Conservation (phyloP, 148 eudicot species). For the Camellia sinensis region DNA sequence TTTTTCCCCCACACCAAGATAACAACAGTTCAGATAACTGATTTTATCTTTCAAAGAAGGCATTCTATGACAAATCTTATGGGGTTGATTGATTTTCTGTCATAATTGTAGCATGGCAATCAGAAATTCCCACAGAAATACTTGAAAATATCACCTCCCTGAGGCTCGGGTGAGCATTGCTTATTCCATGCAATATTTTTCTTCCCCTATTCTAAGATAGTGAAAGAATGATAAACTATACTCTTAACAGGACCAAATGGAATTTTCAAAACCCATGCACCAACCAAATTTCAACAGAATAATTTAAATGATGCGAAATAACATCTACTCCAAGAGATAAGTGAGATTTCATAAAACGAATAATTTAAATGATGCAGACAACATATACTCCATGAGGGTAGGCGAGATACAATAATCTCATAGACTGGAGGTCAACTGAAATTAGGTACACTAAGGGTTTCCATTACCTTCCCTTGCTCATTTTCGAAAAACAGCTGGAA, state of each 20-base stretch:
- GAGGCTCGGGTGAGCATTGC: neutral
- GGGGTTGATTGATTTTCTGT: neutral
- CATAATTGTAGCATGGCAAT: neutral
- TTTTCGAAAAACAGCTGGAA: neutral
- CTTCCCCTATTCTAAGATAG: neutral
- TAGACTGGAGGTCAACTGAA: neutral
- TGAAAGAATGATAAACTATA: neutral
- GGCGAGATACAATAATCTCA: neutral
- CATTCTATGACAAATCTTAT: neutral
- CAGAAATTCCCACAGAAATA: neutral
- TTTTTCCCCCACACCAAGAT: too few species aligned
- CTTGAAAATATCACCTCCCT: neutral
- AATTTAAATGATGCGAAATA: neutral
- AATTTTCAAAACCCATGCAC: neutral
- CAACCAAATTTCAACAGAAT: neutral
- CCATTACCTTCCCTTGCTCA: neutral
- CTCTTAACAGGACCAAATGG: neutral
- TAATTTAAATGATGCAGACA: neutral
- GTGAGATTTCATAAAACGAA: neutral
- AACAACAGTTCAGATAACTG: neutral
- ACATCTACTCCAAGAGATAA: neutral
- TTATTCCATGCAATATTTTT: neutral
- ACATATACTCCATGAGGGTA: neutral
- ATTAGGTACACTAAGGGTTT: neutral
- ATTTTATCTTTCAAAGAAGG: neutral